phyloP scores from a whole-genome alignment of 2,329 filamentous ascomycete species.

The Tolypocladium pustulatum region DNA sequence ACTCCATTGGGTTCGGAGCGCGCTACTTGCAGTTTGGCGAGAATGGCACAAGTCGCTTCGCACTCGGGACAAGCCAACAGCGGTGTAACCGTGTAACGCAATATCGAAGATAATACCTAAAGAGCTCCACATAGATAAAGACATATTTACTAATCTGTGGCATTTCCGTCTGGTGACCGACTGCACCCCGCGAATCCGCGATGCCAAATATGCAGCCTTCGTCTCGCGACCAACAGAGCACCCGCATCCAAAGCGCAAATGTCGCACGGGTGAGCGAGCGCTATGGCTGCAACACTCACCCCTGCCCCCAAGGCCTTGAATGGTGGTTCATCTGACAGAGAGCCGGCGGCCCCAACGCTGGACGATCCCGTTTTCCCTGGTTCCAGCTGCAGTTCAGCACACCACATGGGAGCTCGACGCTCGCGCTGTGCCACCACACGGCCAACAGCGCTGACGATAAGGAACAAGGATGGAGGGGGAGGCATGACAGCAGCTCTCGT shows the following conservation, averaged over 20 bases:
- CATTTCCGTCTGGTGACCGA: background rate
- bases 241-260: background rate
- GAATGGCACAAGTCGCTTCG: background rate
- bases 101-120: background rate
- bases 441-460: background rate
- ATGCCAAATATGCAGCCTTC: background rate
- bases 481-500: background rate
- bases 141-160: background rate
- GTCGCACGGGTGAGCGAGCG: background rate
- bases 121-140: background rate
- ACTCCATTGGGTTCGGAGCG: background rate
- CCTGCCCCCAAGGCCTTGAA: background rate
- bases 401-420: background rate
- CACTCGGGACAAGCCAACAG: background rate
- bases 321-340: background rate
- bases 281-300: background rate
- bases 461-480: background rate
- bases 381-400: background rate
- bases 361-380: background rate
- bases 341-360: background rate
- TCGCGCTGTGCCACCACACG: background rate
- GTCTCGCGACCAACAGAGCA: background rate
- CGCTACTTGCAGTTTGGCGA: background rate
- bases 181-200: background rate
- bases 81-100: background rate